Percentiles rank a stretch among this genome's conserved stretches.
Evolutionary conservation across 2,329 filamentous ascomycete genomes (phyloP).

Genomic region (Botrytis elliptica): DNA sequence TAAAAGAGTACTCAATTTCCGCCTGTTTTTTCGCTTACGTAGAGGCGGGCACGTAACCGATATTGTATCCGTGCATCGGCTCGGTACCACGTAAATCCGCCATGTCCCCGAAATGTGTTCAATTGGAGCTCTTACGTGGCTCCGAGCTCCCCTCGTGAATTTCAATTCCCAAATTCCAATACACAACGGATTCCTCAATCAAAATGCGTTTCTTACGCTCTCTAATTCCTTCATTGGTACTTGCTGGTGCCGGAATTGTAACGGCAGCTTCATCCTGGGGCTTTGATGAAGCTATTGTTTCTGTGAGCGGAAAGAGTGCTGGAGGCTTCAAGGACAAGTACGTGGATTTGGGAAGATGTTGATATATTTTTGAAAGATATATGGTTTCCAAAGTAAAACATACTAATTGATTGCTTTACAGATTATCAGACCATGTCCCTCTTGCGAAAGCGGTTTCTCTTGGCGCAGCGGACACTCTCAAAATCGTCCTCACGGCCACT

Average conservation of each 20-base stretch:
- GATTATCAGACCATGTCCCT: conserved; percentile 36
- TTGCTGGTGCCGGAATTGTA: conserved; percentile 43
- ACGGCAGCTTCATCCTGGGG: conserved; percentile 59
- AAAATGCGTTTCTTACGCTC: conserved; percentile 45
- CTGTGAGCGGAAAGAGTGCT: conserved; percentile 60
- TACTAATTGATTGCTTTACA: conserved; percentile 18
- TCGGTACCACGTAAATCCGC: conserved; percentile 3
- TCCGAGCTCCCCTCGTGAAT: conserved; percentile 18
- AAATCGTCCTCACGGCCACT: conserved; percentile 76
- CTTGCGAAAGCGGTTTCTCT: conserved; percentile 64
- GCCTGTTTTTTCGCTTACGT: too few species aligned
- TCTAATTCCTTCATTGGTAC: conserved; percentile 44
- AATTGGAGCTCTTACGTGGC: conserved; percentile 24
- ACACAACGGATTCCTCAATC: conserved; percentile 13
- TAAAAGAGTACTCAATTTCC: too few species aligned
- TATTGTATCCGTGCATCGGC: background rate
- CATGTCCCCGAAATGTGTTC: conserved; percentile 18
- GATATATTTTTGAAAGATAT: conserved; percentile 14
- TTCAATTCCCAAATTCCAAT: conserved; percentile 1
- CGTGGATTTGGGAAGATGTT: conserved; percentile 32
- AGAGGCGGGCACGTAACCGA: background rate
- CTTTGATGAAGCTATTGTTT: conserved; percentile 70
- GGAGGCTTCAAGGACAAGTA: conserved; percentile 64
- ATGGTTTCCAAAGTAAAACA: background rate
- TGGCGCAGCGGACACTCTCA: conserved; percentile 69